A percentile compares a stretch with the other conserved stretches of the same genome.
Conservation (phyloP, 139 green algal genomes). For the Asterochloris sp. region DNA sequence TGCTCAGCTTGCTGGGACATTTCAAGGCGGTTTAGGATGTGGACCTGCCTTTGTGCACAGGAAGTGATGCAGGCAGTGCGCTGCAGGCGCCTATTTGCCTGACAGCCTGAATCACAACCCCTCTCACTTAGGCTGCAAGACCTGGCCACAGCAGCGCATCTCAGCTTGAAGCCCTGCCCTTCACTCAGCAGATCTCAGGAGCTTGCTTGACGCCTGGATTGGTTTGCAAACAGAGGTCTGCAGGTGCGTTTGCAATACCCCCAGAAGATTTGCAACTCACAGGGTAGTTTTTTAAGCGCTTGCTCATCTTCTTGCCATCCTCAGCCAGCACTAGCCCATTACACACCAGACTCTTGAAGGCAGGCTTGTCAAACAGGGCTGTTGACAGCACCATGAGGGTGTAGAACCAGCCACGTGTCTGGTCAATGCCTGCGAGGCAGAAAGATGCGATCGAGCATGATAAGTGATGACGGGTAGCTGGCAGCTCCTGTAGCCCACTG, state of each 20-base stretch:
- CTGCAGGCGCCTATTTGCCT: too few species aligned
- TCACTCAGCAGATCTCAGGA: neutral
- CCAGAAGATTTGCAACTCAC: conserved; percentile 30
- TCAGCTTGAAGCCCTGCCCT: neutral
- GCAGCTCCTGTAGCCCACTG: too few species aligned
- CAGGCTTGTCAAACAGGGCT: conserved; percentile 96
- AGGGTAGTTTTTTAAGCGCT: conserved; percentile 99
- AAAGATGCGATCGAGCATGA: neutral
- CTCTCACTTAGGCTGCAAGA: too few species aligned
- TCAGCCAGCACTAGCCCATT: conserved; percentile 97
- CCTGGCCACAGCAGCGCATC: neutral
- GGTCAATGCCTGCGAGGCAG: conserved; percentile 38
- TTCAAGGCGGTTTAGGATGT: too few species aligned
- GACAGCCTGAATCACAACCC: too few species aligned
- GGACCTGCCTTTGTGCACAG: too few species aligned
- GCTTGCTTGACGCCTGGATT: neutral
- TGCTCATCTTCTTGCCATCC: conserved; percentile 99
- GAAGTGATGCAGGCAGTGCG: too few species aligned
- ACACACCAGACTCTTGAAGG: conserved; percentile 99
- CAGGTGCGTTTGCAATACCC: neutral
- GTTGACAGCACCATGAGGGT: conserved; percentile 99
- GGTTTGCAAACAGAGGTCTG: neutral
- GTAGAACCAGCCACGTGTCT: conserved; percentile 91
- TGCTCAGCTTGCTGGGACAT: too few species aligned
- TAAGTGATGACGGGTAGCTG: neutral